phyloP scores from a whole-genome alignment of 1,139 yeast genomes.

The Candida labiduridarum region DNA sequence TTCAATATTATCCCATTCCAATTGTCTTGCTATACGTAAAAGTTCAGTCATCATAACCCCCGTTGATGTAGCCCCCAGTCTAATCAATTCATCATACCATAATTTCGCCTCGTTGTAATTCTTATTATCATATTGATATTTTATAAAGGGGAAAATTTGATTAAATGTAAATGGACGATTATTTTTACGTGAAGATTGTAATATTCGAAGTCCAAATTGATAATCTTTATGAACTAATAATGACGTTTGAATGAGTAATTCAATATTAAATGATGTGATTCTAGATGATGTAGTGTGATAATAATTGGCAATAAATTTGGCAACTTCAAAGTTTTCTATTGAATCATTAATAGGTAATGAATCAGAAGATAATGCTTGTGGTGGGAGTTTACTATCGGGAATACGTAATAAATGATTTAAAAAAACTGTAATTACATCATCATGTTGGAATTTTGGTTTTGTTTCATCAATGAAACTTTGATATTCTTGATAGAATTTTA shows the following conservation, averaged over 20 bases:
- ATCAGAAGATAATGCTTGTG: slow-evolving; percentile 7
- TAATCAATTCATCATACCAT: slow-evolving; percentile 43
- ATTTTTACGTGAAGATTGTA: slow-evolving; percentile 27
- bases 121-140: slow-evolving; percentile 35
- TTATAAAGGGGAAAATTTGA: slow-evolving; percentile 45
- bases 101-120: slow-evolving; percentile 34
- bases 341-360: no score
- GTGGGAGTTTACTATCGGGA: neutral
- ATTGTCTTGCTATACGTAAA: slow-evolving; percentile 36
- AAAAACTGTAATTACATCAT: slow-evolving; percentile 19
- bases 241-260: slow-evolving; percentile 33
- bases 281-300: slow-evolving; percentile 18
- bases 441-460: neutral
- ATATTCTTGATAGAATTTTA: slow-evolving; percentile 25
- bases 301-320: slow-evolving; percentile 32
- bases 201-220: slow-evolving; percentile 34
- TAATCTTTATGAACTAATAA: slow-evolving; percentile 36
- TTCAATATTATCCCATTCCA: slow-evolving; percentile 40
- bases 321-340: slow-evolving; percentile 26
- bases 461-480: neutral
- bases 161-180: slow-evolving; percentile 41
- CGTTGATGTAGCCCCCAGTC: slow-evolving; percentile 33
- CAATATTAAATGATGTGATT: slow-evolving; percentile 27
- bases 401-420: slow-evolving; percentile 20
- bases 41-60: slow-evolving; percentile 32